phyloP scores from a whole-genome alignment of 148 eudicot species.

The Chenopodium album region DNA sequence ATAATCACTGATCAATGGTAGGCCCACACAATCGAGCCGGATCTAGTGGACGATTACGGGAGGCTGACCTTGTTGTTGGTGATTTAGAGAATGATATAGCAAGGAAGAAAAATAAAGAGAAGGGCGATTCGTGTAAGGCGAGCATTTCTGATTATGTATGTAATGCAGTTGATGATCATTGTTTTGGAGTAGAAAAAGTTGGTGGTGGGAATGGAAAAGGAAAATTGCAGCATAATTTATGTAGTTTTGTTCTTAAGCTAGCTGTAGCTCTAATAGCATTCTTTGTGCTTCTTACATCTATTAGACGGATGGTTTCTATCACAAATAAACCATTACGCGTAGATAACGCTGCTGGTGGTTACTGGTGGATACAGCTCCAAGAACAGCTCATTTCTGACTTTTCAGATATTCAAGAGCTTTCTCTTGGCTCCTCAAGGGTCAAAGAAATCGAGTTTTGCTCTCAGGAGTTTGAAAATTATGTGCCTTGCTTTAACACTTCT shows the following conservation, averaged over 20 bases:
- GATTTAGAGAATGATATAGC: slow-evolving; percentile 19
- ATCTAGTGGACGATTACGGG: slow-evolving; percentile 32
- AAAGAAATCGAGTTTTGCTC: slow-evolving; percentile 76
- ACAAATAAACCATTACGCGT: slow-evolving; percentile 37
- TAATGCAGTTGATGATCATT: slow-evolving; percentile 13
- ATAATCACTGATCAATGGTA: slow-evolving; percentile 14
- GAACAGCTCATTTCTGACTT: slow-evolving; percentile 66
- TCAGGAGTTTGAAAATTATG: slow-evolving; percentile 61
- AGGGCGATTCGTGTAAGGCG: slow-evolving; percentile 19
- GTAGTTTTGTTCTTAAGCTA: slow-evolving; percentile 25
- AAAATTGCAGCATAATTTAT: slow-evolving; percentile 13
- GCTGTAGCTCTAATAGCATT: slow-evolving; percentile 38
- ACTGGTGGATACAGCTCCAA: slow-evolving; percentile 53
- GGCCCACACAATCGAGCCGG: slow-evolving; percentile 35
- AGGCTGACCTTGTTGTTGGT: slow-evolving; percentile 23
- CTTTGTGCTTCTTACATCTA: slow-evolving; percentile 39
- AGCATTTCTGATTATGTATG: slow-evolving; percentile 11
- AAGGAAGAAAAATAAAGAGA: slow-evolving; percentile 24
- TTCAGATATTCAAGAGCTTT: slow-evolving; percentile 60
- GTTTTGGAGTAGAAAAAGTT: slow-evolving; percentile 9
- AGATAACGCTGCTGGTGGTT: slow-evolving; percentile 40
- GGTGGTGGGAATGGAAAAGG: slow-evolving; percentile 17
- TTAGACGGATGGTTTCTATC: slow-evolving; percentile 62
- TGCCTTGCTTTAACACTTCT: slow-evolving; percentile 73
- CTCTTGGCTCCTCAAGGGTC: slow-evolving; percentile 51